These are phyloP conservation scores for Botrytis pseudocinerea DNA, from an alignment of 2,329 filamentous ascomycete species.

Conservation along the genomic window DNA sequence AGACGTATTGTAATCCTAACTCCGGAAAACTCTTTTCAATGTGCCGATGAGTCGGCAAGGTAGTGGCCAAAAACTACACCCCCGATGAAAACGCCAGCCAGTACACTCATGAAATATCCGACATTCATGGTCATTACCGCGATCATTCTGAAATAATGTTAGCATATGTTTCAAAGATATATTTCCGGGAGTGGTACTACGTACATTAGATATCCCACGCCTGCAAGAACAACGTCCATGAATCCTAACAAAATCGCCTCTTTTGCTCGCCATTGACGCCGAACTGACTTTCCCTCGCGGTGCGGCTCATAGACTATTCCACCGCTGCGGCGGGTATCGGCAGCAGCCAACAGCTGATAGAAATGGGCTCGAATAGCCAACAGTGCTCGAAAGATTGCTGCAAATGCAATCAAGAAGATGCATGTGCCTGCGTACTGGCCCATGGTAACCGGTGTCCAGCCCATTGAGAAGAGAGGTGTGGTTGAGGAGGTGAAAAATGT, in stretches of 20 bases:
- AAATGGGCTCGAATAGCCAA: not conserved
- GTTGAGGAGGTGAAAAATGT: not conserved
- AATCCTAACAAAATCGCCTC: not conserved
- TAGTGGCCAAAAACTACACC: not conserved
- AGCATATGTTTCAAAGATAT: not conserved
- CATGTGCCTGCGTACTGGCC: not conserved
- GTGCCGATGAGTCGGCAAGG: not conserved
- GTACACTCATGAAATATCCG: not conserved
- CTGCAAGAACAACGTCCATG: not conserved
- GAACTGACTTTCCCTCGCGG: not conserved
- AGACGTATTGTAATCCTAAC: not conserved
- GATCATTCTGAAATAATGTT: not conserved
- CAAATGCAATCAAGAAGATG: not conserved
- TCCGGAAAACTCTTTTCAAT: not conserved
- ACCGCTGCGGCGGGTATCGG: not conserved
- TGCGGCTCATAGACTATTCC: not conserved
- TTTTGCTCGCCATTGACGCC: not conserved
- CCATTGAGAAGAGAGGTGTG: not conserved
- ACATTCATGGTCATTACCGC: not conserved
- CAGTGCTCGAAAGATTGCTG: not conserved
- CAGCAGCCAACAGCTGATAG: not conserved
- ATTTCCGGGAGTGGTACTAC: not conserved
- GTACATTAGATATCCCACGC: not conserved
- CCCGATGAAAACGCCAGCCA: not conserved
- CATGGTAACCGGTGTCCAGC: not conserved